Evolutionary conservation across 768 basidiomycete species (phyloP), one percentile per base, ranked within the genome.

Genomic region (Lactifluus rugatus): DNA sequence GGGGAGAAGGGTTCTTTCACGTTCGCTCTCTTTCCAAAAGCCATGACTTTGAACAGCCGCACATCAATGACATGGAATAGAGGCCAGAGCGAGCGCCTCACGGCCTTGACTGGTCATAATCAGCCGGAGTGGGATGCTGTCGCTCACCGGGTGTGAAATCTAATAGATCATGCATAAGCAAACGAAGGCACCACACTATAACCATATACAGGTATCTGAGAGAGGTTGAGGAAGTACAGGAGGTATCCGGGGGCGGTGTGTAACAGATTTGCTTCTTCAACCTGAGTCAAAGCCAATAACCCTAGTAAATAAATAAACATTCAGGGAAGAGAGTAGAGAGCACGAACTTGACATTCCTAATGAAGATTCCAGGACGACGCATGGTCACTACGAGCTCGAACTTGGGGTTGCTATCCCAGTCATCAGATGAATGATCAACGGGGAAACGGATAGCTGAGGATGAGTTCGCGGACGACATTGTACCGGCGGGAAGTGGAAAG

Each of bases 21-120:
- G 9, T 34, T 25, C 21, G 44, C 41, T 10, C 42, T 14, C 5
- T 61, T 23, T 45, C 62, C 62, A 31, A 61, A 63, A 16, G 37
- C 60, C 17, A 63, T 21, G 34, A 53, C 45, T 42, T 61, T 63
- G 9, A 54, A 25, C 16, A 63, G 31, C n/a, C 49, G 60, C 32
- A 61, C 60, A 9, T 63, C 45, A 41, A 61, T 57, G 21, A 17
- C 37, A 16, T 39, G 16, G 37, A 41, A 45, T 36, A 9, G 59
- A 17, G 16, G 53, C 10, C 10, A 63, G 37, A 7, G 57, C 60
- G 5, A 63, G 34, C 2, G 52, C 60, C n/a, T 48, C n/a, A 2
- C 14, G 25, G 13, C 17, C 41, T 31, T 49, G 21, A 44, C 60
- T 48, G 7, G 60, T 61, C 42, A 61, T 42, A 4, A 36, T 21